A percentile compares a stretch with the other conserved stretches of the same genome.
Evolutionary conservation across 805 yeast genomes (phyloP).

Genomic region (Yamadazyma scolyti): DNA sequence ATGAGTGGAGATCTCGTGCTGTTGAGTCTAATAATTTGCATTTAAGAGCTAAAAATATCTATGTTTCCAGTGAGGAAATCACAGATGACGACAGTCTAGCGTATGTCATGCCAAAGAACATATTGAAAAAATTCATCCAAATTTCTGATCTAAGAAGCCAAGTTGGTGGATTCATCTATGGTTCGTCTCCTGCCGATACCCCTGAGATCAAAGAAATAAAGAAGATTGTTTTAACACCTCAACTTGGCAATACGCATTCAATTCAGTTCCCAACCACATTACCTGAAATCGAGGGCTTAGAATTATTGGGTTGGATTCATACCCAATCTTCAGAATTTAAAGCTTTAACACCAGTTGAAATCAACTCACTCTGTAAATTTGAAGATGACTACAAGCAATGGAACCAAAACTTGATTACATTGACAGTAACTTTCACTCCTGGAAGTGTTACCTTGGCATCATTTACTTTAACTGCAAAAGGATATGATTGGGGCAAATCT

Average conservation of each 20-base stretch:
- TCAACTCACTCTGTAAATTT: conserved; percentile 52
- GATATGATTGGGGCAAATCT: conserved; percentile 71
- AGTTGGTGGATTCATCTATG: conserved; percentile 78
- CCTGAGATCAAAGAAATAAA: conserved; percentile 71
- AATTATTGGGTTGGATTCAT: conserved; percentile 93
- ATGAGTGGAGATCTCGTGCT: conserved; percentile 90
- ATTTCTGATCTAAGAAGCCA: conserved; percentile 79
- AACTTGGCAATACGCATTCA: conserved; percentile 66
- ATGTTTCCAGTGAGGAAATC: conserved; percentile 69
- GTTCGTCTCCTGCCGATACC: conserved; percentile 72
- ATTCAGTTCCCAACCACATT: conserved; percentile 56
- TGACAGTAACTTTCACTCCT: conserved; percentile 70
- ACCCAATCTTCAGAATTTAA: conserved; percentile 69
- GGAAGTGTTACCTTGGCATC: conserved; percentile 82
- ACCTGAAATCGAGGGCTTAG: conserved; percentile 46
- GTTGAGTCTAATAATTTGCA: conserved; percentile 71
- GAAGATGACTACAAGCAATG: conserved; percentile 34
- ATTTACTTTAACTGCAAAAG: conserved; percentile 56
- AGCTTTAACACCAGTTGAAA: conserved; percentile 66
- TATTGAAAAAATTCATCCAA: conserved; percentile 72
- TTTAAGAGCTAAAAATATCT: conserved; percentile 65
- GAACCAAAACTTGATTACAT: conserved; percentile 46
- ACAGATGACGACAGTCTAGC: conserved; percentile 51
- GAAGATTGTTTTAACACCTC: conserved; percentile 80
- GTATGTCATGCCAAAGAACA: conserved; percentile 77